Base-by-base conservation (phyloP, 305 asterid species). In the Petunia hybrid region DNA sequence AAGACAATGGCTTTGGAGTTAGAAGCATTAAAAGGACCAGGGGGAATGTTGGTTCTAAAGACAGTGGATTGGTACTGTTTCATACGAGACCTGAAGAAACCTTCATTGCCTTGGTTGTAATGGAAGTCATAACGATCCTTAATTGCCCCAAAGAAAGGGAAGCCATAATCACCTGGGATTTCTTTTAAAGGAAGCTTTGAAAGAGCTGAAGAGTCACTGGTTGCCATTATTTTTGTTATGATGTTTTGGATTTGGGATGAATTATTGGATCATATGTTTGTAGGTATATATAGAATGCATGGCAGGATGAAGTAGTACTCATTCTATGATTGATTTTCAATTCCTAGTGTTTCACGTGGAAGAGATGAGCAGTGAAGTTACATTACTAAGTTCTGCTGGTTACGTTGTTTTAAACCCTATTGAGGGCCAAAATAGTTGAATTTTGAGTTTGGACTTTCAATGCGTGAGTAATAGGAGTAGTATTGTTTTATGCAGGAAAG, bases 101-200 rank as follows among this genome's bases (percentile, higher is more conserved):
- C 83, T 22, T 80, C 88, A 5, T 6, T 2, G 73, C 92, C 92
- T 67, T 89, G 84, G 41, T 81, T 79, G 43, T 88, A 91, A 82
- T 68, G 83, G 73, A 61, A 91, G 71, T 87, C 89, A 1, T 76
- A 60, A 0, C 95, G 93, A 69, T 91, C 95, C 6, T 55, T 73
- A 0, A 89, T 74, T 35, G 90, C 85, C 9, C 92, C 91, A 57
- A 91, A 75, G 38, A 91, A 87, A 0, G 91, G 92, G 6, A 76
- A 5, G 45, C 92, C 93, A 56, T 85, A 88, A 80, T 69, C 78
- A 35, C 95, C 92, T 0, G 93, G 93, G 77, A 89, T 91, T 85
- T 91, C 90, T 53, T 38, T 68, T 6, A 89, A 1, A 0, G 92
- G 93, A 53, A 88, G 91, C 13, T 64, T 48, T 53, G 46, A 12